Conservation (phyloP, 106 monocot genomes). For the Cymbidium sinense region DNA sequence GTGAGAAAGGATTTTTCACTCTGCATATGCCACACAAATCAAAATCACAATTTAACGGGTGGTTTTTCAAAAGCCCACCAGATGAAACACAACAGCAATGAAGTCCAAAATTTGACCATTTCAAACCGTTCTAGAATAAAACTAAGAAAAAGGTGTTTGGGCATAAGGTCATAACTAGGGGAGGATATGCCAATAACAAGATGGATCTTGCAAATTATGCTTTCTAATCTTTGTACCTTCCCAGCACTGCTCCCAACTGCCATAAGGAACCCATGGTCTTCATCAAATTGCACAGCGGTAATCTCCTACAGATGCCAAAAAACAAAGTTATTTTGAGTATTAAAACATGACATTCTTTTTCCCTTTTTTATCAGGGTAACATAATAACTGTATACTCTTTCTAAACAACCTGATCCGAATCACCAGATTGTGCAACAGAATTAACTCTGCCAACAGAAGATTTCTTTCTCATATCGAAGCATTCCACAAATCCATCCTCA, state of each 20-base stretch:
- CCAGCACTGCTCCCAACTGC: conserved; percentile 90
- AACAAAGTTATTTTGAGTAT: not conserved
- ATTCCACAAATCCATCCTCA: conserved; percentile 93
- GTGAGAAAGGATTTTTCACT: not conserved
- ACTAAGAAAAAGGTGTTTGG: not conserved
- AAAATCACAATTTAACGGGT: not conserved
- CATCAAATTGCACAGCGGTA: conserved; percentile 84
- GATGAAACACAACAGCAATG: not conserved
- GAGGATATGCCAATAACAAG: not conserved
- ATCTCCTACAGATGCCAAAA: conserved; percentile 57
- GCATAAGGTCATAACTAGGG: not conserved
- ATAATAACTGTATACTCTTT: conserved; percentile 1
- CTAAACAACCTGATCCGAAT: conserved; percentile 39
- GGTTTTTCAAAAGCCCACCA: not conserved
- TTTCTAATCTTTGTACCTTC: conserved; percentile 37
- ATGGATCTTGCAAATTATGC: not conserved
- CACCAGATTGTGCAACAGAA: conserved; percentile 42
- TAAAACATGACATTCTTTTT: conserved; percentile 8
- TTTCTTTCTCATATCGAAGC: conserved; percentile 87
- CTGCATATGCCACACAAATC: not conserved
- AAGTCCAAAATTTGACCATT: not conserved
- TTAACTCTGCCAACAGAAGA: conserved; percentile 76
- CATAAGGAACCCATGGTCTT: conserved; percentile 56
- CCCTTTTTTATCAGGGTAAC: not conserved
- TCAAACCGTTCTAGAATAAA: not conserved